These are phyloP conservation scores for Chaetomium strumarium DNA, from an alignment of 2,329 filamentous ascomycete genomes.

Conservation along the genomic window DNA sequence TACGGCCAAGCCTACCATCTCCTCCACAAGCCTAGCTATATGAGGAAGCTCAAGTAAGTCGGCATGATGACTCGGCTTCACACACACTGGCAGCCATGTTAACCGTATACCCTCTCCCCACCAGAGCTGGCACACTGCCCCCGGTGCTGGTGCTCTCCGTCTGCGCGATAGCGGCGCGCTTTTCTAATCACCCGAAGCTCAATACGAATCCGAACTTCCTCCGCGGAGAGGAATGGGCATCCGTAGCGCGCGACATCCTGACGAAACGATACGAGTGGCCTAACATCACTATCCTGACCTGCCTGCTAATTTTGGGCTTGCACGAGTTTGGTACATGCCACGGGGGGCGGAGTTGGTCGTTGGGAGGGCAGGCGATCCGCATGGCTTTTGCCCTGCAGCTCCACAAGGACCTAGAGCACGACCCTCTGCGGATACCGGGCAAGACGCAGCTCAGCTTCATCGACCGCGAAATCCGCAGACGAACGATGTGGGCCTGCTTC, in stretches of 20 bases:
- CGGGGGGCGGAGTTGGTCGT: constrained; percentile 90
- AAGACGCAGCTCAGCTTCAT: constrained; percentile 73
- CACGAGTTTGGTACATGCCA: constrained; percentile 98
- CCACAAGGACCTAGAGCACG: constrained; percentile 83
- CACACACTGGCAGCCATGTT: constrained; percentile 18
- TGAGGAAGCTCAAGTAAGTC: constrained; percentile 70
- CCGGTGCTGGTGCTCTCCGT: constrained; percentile 91
- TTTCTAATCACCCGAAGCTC: constrained; percentile 81
- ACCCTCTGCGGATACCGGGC: constrained; percentile 60
- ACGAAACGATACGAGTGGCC: constrained; percentile 86
- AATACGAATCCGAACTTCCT: constrained; percentile 73
- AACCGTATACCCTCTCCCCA: constrained; percentile 18
- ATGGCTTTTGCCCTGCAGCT: constrained; percentile 96
- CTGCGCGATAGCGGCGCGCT: constrained; percentile 90
- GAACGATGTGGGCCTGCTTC: constrained; percentile 98
- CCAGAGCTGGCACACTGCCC: constrained; percentile 68
- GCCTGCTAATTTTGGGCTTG: constrained; percentile 78
- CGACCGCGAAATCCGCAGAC: constrained; percentile 83
- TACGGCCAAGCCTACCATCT: constrained; percentile 95
- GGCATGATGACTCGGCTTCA: neutral
- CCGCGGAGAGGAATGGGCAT: constrained; percentile 86
- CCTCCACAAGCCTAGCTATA: constrained; percentile 94
- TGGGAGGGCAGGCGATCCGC: constrained; percentile 88
- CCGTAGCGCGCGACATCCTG: constrained; percentile 79
- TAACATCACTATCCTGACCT: constrained; percentile 92